phyloP scores from a whole-genome alignment of 2,329 filamentous ascomycete species.

The Penicillium hesseltinei region DNA sequence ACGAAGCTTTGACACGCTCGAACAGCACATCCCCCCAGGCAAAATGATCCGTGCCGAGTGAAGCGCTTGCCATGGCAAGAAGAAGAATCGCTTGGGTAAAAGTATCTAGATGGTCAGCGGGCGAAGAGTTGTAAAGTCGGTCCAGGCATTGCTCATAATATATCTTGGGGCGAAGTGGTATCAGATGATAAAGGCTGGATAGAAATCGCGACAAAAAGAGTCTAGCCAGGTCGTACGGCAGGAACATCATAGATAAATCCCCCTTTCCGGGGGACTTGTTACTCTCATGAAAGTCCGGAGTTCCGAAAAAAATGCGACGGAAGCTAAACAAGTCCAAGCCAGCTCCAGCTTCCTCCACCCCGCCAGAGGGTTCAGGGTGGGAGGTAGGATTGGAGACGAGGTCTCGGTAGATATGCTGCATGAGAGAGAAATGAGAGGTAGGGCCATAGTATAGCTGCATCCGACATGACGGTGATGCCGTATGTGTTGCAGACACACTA shows the following conservation, averaged over 20 bases:
- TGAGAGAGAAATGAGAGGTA: slow-evolving; percentile 48
- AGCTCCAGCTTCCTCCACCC: slow-evolving; percentile 39
- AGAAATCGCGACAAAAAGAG: slow-evolving; percentile 43
- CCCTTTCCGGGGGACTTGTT: slow-evolving; percentile 22
- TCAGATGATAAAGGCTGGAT: slow-evolving; percentile 41
- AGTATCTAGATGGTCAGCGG: slow-evolving; percentile 34
- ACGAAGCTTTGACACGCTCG: slow-evolving; percentile 44
- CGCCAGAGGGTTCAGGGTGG: slow-evolving; percentile 26
- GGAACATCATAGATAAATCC: slow-evolving; percentile 35
- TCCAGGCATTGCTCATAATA: slow-evolving; percentile 38
- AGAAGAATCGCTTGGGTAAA: slow-evolving; percentile 41
- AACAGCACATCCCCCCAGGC: slow-evolving; percentile 44
- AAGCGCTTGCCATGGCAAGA: slow-evolving; percentile 39
- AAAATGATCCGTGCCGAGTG: slow-evolving; percentile 41
- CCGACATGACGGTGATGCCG: slow-evolving; percentile 45
- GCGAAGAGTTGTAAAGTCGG: slow-evolving; percentile 34
- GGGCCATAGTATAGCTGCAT: slow-evolving; percentile 50
- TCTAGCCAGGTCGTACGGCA: slow-evolving; percentile 41
- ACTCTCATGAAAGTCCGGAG: slow-evolving; percentile 37
- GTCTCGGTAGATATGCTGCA: slow-evolving; percentile 40
- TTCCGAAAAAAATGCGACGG: slow-evolving; percentile 41
- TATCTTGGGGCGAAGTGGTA: slow-evolving; percentile 38
- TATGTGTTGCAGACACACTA: slow-evolving; percentile 50
- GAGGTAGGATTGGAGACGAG: slow-evolving; percentile 25
- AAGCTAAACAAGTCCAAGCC: slow-evolving; percentile 42